Evolutionary conservation across 2,329 filamentous ascomycete species (phyloP).

Genomic region (Akanthomyces uredinophilus): DNA sequence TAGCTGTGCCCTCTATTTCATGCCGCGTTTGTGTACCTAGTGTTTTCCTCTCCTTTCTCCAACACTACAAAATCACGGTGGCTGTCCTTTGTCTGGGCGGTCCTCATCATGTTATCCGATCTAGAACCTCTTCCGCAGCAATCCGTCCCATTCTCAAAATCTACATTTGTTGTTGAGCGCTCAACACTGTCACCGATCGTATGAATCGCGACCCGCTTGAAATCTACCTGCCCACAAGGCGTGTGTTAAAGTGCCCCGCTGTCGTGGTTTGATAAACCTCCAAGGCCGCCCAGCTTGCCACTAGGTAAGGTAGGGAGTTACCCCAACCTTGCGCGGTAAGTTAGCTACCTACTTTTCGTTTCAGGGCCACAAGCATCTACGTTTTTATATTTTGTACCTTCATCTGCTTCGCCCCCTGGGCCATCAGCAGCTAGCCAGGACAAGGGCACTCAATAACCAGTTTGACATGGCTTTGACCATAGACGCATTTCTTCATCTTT

Average conservation of each 20-base stretch:
- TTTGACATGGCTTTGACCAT: not conserved
- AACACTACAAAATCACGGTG: no score
- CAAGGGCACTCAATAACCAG: not conserved
- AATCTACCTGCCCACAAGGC: not conserved
- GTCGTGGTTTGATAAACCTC: not conserved
- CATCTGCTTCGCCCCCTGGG: not conserved
- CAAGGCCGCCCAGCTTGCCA: not conserved
- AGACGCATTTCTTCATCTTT: not conserved
- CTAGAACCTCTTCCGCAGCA: no score
- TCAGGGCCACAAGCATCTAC: not conserved
- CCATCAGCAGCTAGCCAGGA: not conserved
- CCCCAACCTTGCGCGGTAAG: not conserved
- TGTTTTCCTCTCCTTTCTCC: no score
- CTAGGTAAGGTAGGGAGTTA: no score
- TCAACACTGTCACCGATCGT: not conserved
- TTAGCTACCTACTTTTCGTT: slow-evolving; percentile 1
- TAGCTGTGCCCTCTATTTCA: no score
- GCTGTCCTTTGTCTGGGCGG: not conserved
- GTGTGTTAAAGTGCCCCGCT: not conserved
- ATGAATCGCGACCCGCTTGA: not conserved
- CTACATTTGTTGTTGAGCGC: not conserved
- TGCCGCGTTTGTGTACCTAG: no score
- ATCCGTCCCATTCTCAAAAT: not conserved
- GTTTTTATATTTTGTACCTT: not conserved
- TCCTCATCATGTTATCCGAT: no score